Base-by-base conservation (phyloP, 805 yeast species). In the Nakazawaea sp. region DNA sequence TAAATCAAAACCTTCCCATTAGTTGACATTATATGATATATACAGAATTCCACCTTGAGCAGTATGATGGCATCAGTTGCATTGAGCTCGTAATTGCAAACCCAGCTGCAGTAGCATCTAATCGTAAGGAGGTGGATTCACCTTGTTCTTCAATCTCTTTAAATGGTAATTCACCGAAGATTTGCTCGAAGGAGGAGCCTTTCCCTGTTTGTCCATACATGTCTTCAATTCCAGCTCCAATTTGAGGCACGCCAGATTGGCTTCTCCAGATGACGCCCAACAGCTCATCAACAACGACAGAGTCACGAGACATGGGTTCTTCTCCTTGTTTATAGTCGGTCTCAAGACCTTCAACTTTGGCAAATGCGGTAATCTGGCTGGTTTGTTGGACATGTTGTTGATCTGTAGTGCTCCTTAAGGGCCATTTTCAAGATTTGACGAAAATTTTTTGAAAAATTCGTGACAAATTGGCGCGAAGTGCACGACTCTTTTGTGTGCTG, bases 191-290 rank as follows among this genome's bases (percentile, higher is more conserved):
- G 63, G 63, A 33, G 59, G 27, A 5, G 11, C 30, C 28, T 35
- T 55, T 4, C 63, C 62, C 47, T 58, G 61, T 16, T 61, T 61
- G 33, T 66, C 75, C 81, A 86, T 83, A 55, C 96, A 89, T 11
- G 60, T 59, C 52, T 85, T 85, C 55, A 88, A 70, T 43, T 84
- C 86, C 25, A 59, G 56, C 52, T 81, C 94, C 32, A 85, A 59
- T 6, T 64, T 66, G 18, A 70, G 64, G 61, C 97, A 89, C 32
- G 64, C 69, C 9, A 69, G 62, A 17, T 81, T 65, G 43, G 92
- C 89, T 58, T 87, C 95, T 33, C 94, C 90, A 61, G 86, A 84
- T 18, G 96, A 84, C 2, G 96, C 94, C 97, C 97, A 89, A 64
- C 97, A 89, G 68, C 83, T 85, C 48, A 89, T 66, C 56, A 89